These are phyloP conservation scores for Calonectria crousiana DNA, from an alignment of 2,329 filamentous ascomycete genomes.

Conservation along the genomic window DNA sequence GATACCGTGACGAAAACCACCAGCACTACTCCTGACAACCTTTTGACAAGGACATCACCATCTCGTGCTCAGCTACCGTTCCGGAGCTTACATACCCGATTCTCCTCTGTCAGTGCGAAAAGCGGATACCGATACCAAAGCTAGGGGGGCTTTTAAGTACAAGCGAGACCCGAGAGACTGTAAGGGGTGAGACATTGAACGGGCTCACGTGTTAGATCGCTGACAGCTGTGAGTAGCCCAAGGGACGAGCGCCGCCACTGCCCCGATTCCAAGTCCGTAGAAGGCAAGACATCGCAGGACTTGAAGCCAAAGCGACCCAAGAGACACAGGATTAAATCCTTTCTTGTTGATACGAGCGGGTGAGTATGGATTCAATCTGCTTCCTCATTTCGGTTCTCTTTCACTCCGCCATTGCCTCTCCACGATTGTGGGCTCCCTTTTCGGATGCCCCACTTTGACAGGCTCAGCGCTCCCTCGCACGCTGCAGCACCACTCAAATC, in stretches of 20 bases:
- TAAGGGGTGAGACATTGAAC: constrained; percentile 35
- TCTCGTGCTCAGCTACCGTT: not conserved
- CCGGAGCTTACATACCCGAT: not conserved
- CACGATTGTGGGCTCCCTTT: not conserved
- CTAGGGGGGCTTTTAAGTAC: constrained; percentile 23
- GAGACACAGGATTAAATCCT: not conserved
- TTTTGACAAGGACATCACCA: not conserved
- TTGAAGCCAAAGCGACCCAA: not conserved
- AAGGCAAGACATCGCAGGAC: constrained; percentile 12
- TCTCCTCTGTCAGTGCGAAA: constrained; percentile 28
- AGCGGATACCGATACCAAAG: constrained; percentile 28
- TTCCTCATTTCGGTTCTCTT: not conserved
- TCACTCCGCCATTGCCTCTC: not conserved
- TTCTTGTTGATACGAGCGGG: not conserved
- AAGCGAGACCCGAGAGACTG: constrained; percentile 30
- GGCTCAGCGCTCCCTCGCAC: constrained; percentile 5
- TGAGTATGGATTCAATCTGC: constrained; percentile 5
- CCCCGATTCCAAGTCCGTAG: constrained; percentile 13
- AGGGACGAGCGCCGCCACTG: constrained; percentile 26
- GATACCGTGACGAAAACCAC: not conserved
- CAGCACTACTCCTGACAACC: not conserved
- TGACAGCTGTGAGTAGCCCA: constrained; percentile 30
- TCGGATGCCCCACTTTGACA: constrained; percentile 6
- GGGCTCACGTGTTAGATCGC: constrained; percentile 29
- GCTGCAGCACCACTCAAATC: not conserved